Base-by-base conservation (phyloP, 2,329 filamentous ascomycete species). In the Lachnellula cervina region DNA sequence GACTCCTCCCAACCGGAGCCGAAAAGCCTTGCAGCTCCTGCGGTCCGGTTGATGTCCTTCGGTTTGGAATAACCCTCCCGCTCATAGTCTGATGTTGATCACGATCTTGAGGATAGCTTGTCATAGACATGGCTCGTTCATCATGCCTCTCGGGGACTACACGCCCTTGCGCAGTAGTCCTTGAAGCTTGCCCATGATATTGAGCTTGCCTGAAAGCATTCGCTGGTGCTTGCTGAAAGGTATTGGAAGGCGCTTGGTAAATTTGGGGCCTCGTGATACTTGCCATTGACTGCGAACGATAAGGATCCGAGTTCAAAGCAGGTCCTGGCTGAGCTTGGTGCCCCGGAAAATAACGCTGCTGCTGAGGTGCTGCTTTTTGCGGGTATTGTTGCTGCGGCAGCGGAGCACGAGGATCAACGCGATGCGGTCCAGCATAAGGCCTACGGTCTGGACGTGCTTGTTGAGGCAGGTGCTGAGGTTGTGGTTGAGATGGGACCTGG, bases 61-160 rank as follows among this genome's bases (percentile, higher is more conserved):
- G 81, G 66, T 86, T 89, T 2, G 94, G 94, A 62, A 99, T 96
- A 19, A 96, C 80, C 63, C 94, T 83, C 48, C 94, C 94, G 69
- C 89, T 96, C 83, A 93, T 95, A 5, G 92, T 97, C 72, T 97
- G 93, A 71, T 94, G 88, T 45, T 91, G 78, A 66, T 89, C 88
- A 58, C 82, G 80, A 64, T 95, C 90, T 52, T 87, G 80, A 3
- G 86, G 80, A 64, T 90, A 89, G 9, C 89, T 90, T 5, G 88
- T 94, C 87, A 99, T 87, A 46, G 93, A 96, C 94, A 97, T 97
- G 60, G 94, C 86, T 56, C 94, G 84, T 72, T 97, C 93, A 66
- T 95, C 90, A 59, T 92, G 88, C 52, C 93, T 85, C 69, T 97
- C 92, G 1, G 94, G 94, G 8, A 99, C 91, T 37, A 94, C 79